A percentile compares a stretch with the other conserved stretches of the same genome.
Conservation (phyloP, 768 basidiomycete species). For the Lenzites betulinus region DNA sequence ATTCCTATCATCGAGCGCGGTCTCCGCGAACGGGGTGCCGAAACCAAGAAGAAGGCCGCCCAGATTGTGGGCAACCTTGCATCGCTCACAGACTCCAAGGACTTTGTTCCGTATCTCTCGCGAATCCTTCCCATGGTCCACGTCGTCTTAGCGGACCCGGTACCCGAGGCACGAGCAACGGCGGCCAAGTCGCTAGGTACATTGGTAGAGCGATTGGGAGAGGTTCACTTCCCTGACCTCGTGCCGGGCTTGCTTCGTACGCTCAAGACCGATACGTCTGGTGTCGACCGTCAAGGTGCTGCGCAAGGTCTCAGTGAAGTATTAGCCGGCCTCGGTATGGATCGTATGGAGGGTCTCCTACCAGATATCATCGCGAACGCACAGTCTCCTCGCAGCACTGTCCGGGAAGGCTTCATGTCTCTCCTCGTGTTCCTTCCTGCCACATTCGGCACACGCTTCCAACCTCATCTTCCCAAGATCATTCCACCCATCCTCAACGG, state of each 20-base stretch:
- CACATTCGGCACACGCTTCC: constrained; percentile 95
- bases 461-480: constrained; percentile 93
- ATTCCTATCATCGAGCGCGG: constrained; percentile 95
- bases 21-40: constrained; percentile 86
- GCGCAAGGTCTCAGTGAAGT: constrained; percentile 97
- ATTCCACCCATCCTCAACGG: constrained; percentile 91
- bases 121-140: constrained; percentile 90
- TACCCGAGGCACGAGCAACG: constrained; percentile 95
- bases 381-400: constrained; percentile 84
- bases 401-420: constrained; percentile 98
- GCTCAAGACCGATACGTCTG: constrained; percentile 89
- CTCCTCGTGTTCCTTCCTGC: constrained; percentile 93
- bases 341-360: constrained; percentile 88
- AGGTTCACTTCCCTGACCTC: constrained; percentile 92
- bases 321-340: constrained; percentile 95
- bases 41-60: constrained; percentile 92
- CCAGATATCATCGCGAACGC: constrained; percentile 94
- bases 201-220: constrained; percentile 94
- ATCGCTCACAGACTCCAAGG: constrained; percentile 84
- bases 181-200: constrained; percentile 96
- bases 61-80: constrained; percentile 98
- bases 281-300: constrained; percentile 96
- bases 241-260: constrained; percentile 87
- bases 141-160: constrained; percentile 91
- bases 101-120: constrained; percentile 93